Base-by-base conservation (phyloP, 2,329 filamentous ascomycete species). In the Cladosporium sp. region DNA sequence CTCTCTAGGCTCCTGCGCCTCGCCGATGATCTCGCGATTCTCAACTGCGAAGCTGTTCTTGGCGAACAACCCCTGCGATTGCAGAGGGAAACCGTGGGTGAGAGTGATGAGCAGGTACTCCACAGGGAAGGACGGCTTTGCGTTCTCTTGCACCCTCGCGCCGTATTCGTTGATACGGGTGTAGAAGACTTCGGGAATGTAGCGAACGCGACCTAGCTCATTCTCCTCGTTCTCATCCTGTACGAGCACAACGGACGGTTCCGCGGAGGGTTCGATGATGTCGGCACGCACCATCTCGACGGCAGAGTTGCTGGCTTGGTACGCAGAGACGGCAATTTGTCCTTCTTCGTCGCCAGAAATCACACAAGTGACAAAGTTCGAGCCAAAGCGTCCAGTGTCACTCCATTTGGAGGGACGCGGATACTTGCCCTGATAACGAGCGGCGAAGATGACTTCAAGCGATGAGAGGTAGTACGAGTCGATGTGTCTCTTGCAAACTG, bases 131-230 rank as follows among this genome's bases (percentile, higher is more conserved):
- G 87, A 84, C 0, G 93, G 93, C 66, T 96, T 97, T 19, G 93
- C 93, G 61, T 95, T 97, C 69, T 97, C 89, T 67, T 96, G 93
- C 7, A 97, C 93, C 59, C 92, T 95, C 56, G 86, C 88, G 29
- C 91, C 91, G 65, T 98, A 95, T 67, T 98, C 92, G 69, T 98
- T 98, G 69, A 95, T 89, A 59, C 82, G 84, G 54, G 92, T 83
- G 72, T 94, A 98, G 71, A 97, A 98, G 4, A 98, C 92, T 63
- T 98, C 93, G 1, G 93, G 93, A 18, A 98, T 95, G 65, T 98
- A 98, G 60, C 91, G 81, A 19, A 85, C 84, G 50, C 82, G 83
- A 70, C 75, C 49, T 73, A 82, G 58, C 75, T 66, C 82, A 56
- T 90, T 85, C 45, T 91, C 86, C 59, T 96, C 90, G 52, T 92